These are phyloP conservation scores for Kurtzmaniella quercitrusa DNA, from an alignment of 1,139 yeast species.

Conservation along the genomic window DNA sequence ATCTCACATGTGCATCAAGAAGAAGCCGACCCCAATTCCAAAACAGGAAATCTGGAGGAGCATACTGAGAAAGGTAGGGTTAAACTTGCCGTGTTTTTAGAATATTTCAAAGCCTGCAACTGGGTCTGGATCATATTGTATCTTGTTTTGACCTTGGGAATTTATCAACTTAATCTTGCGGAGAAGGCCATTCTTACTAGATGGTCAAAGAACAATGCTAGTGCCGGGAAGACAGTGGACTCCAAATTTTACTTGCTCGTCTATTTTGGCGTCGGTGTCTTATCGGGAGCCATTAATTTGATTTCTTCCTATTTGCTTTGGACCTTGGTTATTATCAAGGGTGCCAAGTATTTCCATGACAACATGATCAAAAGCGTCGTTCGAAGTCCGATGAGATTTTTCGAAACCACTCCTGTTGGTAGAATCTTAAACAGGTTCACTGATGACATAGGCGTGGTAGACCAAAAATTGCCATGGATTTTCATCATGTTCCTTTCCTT, in stretches of 20 bases:
- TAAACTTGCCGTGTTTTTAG: conserved; percentile 18
- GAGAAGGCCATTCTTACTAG: conserved; percentile 21
- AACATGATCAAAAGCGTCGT: conserved; percentile 23
- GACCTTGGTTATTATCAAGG: conserved; percentile 23
- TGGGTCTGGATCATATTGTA: conserved; percentile 19
- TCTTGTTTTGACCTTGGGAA: conserved; percentile 14
- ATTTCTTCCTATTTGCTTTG: conserved; percentile 21
- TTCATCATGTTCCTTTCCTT: conserved; percentile 15
- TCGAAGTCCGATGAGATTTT: conserved; percentile 28
- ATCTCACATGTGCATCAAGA: conserved; percentile 18
- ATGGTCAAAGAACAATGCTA: conserved; percentile 24
- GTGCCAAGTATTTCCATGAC: conserved; percentile 22
- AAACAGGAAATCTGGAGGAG: conserved; percentile 20
- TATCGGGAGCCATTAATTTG: conserved; percentile 20
- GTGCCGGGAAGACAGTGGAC: conserved; percentile 16
- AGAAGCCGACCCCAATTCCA: conserved; percentile 17
- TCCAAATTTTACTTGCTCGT: conserved; percentile 16
- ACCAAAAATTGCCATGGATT: conserved; percentile 23
- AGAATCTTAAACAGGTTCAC: conserved; percentile 28
- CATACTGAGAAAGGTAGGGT: conserved; percentile 21
- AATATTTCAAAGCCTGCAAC: conserved; percentile 24
- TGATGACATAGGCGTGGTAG: conserved; percentile 23
- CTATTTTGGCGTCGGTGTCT: conserved; percentile 19
- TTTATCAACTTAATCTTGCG: conserved; percentile 15
- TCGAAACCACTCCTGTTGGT: conserved; percentile 30